Conservation (phyloP, 1,139 yeast genomes). For the Hyphopichia buzzinii region DNA sequence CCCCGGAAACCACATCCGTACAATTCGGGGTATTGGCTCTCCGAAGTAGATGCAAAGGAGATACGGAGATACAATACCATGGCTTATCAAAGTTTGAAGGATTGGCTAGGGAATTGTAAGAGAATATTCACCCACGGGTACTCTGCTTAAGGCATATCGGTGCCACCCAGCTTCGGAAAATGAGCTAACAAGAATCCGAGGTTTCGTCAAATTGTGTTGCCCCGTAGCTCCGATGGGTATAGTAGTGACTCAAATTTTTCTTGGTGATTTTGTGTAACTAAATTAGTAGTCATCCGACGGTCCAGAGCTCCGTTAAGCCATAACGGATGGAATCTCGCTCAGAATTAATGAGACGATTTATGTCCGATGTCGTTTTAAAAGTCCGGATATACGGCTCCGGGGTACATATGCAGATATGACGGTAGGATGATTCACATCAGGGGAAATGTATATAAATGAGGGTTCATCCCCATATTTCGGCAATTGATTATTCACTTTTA, state of each 20-base stretch:
- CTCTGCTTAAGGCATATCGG: no score
- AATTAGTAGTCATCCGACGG: neutral
- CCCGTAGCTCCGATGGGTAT: neutral
- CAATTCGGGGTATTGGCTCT: neutral
- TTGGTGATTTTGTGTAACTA: neutral
- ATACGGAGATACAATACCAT: no score
- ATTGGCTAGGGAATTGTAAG: no score
- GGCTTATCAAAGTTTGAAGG: no score
- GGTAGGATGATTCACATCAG: neutral
- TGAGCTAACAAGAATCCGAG: no score
- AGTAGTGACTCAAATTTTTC: neutral
- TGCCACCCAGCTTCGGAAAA: no score
- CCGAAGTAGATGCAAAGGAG: no score
- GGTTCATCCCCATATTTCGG: neutral
- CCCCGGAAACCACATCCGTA: neutral
- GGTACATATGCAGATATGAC: slow-evolving; percentile 5
- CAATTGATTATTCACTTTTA: no score
- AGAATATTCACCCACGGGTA: no score
- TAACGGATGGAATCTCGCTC: no score
- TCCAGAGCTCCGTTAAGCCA: neutral
- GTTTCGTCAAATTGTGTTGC: no score
- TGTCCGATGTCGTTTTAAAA: neutral
- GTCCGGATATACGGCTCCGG: slow-evolving; percentile 10
- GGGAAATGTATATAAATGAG: neutral
- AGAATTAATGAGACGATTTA: no score